These are phyloP conservation scores for Starmerella etchellsii DNA, from an alignment of 805 yeast genomes.

Conservation along the genomic window DNA sequence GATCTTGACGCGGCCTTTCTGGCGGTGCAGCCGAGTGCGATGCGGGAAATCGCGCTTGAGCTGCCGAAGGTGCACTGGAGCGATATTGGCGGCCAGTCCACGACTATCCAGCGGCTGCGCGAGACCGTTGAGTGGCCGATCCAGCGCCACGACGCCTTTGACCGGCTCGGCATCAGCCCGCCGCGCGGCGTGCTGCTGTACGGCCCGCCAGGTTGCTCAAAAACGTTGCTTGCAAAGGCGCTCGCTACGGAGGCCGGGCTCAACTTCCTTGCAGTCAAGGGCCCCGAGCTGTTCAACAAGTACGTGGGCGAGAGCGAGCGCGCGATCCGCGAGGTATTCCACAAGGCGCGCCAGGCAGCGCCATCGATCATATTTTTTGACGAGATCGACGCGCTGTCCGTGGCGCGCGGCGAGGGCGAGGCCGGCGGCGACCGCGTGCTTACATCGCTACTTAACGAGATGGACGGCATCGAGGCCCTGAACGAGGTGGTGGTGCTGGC, in stretches of 20 bases:
- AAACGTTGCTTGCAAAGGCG: constrained; percentile 89
- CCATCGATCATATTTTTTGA: constrained; percentile 93
- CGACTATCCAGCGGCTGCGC: constrained; percentile 60
- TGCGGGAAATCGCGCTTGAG: constrained; percentile 89
- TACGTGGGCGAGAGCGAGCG: constrained; percentile 93
- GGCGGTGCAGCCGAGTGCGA: constrained; percentile 88
- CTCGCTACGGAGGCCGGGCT: constrained; percentile 90
- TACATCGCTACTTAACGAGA: constrained; percentile 82
- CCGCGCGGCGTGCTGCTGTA: constrained; percentile 88
- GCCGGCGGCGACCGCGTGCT: constrained; percentile 66
- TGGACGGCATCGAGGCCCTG: constrained; percentile 93
- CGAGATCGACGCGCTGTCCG: constrained; percentile 88
- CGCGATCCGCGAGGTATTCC: constrained; percentile 82
- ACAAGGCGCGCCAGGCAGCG: constrained; percentile 87
- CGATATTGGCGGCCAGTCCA: constrained; percentile 92
- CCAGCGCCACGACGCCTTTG: constrained; percentile 66
- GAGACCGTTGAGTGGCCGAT: constrained; percentile 91
- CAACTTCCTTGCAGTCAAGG: constrained; percentile 87
- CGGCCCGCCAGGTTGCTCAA: constrained; percentile 98
- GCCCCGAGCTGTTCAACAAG: constrained; percentile 90
- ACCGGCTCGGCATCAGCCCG: constrained; percentile 64
- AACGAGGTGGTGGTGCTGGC: constrained; percentile 90
- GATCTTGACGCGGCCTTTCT: constrained; percentile 64
- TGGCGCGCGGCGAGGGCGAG: constrained; percentile 52
- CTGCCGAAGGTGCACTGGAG: constrained; percentile 89